Evolutionary conservation across 2,329 filamentous ascomycete species (phyloP).

Genomic region (Claviceps humidiphila): DNA sequence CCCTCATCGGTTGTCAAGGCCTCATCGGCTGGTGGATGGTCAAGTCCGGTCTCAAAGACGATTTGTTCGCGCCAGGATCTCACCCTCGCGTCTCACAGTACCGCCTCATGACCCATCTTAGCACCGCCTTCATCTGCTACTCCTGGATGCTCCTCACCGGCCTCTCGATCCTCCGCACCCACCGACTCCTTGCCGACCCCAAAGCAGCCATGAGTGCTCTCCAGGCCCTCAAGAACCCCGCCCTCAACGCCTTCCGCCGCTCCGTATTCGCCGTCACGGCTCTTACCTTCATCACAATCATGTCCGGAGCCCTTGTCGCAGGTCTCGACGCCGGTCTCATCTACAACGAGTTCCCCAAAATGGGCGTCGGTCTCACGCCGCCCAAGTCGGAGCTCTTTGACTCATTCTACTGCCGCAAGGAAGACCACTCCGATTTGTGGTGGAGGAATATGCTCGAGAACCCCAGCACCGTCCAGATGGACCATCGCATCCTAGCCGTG

Average conservation of each 20-base stretch:
- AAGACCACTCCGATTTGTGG: constrained; percentile 72
- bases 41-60: constrained; percentile 87
- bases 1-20: constrained; percentile 86
- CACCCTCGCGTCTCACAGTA: constrained; percentile 94
- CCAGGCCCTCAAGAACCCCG: constrained; percentile 48
- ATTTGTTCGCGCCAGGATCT: constrained; percentile 80
- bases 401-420: constrained; percentile 66
- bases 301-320: constrained; percentile 88
- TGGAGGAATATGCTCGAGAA: constrained; percentile 99
- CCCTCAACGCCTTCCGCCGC: constrained; percentile 60
- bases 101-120: constrained; percentile 77
- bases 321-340: constrained; percentile 93
- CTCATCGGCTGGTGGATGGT: constrained; percentile 99
- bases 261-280: constrained; percentile 56
- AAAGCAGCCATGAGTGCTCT: constrained; percentile 47
- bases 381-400: constrained; percentile 75
- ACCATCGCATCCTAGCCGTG: constrained; percentile 84
- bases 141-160: constrained; percentile 88
- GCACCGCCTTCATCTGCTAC: constrained; percentile 85
- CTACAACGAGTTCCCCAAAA: constrained; percentile 96
- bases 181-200: constrained; percentile 56
- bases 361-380: constrained; percentile 74
- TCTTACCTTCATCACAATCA: constrained; percentile 77
- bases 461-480: constrained; percentile 85
- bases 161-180: constrained; percentile 67